Evolutionary conservation across 495 filamentous ascomycete genomes (phyloP).

Genomic region (Aspergillus taichungensis): DNA sequence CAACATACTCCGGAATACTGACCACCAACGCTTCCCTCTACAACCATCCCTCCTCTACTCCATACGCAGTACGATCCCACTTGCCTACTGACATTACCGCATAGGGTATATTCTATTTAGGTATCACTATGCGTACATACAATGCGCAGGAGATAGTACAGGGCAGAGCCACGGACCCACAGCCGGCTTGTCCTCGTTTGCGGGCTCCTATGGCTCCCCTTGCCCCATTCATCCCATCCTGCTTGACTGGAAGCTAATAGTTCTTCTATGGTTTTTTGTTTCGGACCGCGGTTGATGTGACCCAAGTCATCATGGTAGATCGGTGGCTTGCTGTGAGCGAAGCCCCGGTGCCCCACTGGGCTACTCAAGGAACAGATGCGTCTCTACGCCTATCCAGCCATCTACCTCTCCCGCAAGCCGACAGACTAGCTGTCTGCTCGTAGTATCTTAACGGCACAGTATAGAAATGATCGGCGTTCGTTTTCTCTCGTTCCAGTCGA

Average conservation of each 20-base stretch:
- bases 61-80: too few relatives aligned
- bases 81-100: too few relatives aligned
- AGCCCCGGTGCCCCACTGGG: slow-evolving; percentile 6
- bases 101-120: too few relatives aligned
- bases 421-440: slow-evolving; percentile 2
- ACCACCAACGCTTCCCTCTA: too few relatives aligned
- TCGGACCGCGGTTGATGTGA: slow-evolving; percentile 9
- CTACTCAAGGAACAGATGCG: slow-evolving; percentile 6
- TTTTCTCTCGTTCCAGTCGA: slow-evolving; percentile 11
- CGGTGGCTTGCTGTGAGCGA: slow-evolving; percentile 11
- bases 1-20: too few relatives aligned
- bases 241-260: slow-evolving; percentile 6
- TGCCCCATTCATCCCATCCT: slow-evolving; percentile 3
- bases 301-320: slow-evolving; percentile 8
- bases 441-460: not conserved
- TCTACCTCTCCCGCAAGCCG: slow-evolving; percentile 3
- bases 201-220: slow-evolving; percentile 6
- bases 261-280: slow-evolving; percentile 1
- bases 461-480: slow-evolving; percentile 8
- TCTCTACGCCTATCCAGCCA: slow-evolving; percentile 6
- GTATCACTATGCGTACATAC: not conserved
- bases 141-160: slow-evolving; percentile 1
- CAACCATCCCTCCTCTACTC: not conserved
- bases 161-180: slow-evolving; percentile 3
- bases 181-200: slow-evolving; percentile 8